Percentiles rank a stretch among this genome's conserved stretches.
These are phyloP conservation scores for Candida khao-thaluensis DNA, from an alignment of 805 yeast genomes.

Conservation along the genomic window DNA sequence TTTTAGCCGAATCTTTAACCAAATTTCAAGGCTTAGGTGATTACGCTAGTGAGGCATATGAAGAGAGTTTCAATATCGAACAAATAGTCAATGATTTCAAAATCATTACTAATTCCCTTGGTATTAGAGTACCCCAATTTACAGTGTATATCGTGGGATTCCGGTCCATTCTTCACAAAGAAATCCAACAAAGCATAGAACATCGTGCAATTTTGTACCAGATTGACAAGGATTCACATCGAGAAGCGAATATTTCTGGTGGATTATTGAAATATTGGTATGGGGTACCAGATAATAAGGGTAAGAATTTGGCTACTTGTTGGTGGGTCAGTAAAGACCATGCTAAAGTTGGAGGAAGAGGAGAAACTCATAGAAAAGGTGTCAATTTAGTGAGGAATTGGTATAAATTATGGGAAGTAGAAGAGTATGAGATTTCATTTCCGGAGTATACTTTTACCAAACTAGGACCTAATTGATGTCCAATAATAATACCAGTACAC, in stretches of 20 bases:
- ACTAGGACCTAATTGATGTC: too few species aligned
- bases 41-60: slow-evolving; percentile 27
- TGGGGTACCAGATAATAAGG: slow-evolving; percentile 34
- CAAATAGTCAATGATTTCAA: slow-evolving; percentile 16
- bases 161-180: slow-evolving; percentile 27
- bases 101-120: slow-evolving; percentile 14
- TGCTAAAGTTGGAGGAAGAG: slow-evolving; percentile 35
- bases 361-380: slow-evolving; percentile 30
- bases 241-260: slow-evolving; percentile 35
- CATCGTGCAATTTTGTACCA: slow-evolving; percentile 25
- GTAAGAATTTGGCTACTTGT: slow-evolving; percentile 39
- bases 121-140: slow-evolving; percentile 15
- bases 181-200: slow-evolving; percentile 23
- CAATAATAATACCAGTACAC: too few species aligned
- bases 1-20: slow-evolving; percentile 31
- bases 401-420: slow-evolving; percentile 37
- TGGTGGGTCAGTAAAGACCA: slow-evolving; percentile 32
- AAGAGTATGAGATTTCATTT: slow-evolving; percentile 22
- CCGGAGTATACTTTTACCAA: neutral
- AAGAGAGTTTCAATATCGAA: slow-evolving; percentile 27
- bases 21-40: slow-evolving; percentile 19
- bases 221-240: slow-evolving; percentile 32
- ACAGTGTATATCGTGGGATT: slow-evolving; percentile 33
- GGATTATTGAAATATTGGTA: slow-evolving; percentile 41
- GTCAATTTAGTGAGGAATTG: slow-evolving; percentile 29